These are phyloP conservation scores for Pseudocercospora musae DNA, from an alignment of 2,329 filamentous ascomycete genomes.

Conservation along the genomic window DNA sequence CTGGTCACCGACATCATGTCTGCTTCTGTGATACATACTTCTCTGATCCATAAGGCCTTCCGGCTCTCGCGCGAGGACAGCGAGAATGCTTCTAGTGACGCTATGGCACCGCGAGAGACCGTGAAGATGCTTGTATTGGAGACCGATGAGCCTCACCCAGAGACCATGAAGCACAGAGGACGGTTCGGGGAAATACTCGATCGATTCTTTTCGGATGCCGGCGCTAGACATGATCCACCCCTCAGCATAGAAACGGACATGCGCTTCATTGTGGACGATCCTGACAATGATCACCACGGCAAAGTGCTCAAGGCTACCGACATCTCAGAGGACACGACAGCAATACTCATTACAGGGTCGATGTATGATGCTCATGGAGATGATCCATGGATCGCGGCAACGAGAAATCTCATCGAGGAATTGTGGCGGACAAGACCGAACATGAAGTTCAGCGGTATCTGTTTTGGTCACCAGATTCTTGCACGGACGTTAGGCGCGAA, in stretches of 20 bases:
- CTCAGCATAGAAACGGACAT: conserved; percentile 55
- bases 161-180: conserved; percentile 50
- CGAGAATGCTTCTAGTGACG: neutral
- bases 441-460: conserved; percentile 50
- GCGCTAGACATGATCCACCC: conserved; percentile 52
- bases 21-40: neutral
- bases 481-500: conserved; percentile 43
- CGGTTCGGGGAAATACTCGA: conserved; percentile 56
- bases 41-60: neutral
- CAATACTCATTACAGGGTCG: conserved; percentile 47
- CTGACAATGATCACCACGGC: conserved; percentile 37
- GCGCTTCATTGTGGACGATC: conserved; percentile 53
- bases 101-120: conserved; percentile 21
- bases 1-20: neutral
- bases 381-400: conserved; percentile 44
- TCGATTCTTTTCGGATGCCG: conserved; percentile 51
- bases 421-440: conserved; percentile 52
- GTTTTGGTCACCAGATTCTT: conserved; percentile 50
- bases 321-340: conserved; percentile 44
- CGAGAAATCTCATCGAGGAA: conserved; percentile 47
- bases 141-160: conserved; percentile 55
- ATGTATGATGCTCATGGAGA: conserved; percentile 49
- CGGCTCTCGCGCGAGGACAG: neutral
- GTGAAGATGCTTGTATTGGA: conserved; percentile 55
- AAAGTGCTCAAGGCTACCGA: conserved; percentile 48